These are phyloP conservation scores for Golovinomyces cichoracearum DNA, from an alignment of 2,329 filamentous ascomycete genomes.

Conservation along the genomic window DNA sequence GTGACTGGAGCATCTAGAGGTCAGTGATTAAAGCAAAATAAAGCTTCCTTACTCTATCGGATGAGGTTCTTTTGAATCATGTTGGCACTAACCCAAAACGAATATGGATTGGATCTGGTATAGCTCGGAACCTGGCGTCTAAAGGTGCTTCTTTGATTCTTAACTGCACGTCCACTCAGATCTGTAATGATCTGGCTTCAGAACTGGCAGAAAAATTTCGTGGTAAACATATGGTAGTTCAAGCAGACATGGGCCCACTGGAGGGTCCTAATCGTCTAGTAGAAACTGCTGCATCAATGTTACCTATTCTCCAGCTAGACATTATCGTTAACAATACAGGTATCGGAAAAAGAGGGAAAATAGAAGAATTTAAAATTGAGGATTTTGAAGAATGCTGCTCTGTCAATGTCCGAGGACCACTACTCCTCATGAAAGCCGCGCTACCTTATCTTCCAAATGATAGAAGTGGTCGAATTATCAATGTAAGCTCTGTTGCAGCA, in stretches of 20 bases:
- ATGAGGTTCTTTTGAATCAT: too few species aligned
- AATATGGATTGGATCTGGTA: constrained; percentile 41
- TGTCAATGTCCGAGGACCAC: constrained; percentile 58
- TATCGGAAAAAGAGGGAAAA: constrained; percentile 34
- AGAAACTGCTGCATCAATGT: constrained; percentile 24
- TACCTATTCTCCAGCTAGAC: constrained; percentile 38
- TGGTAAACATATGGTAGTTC: constrained; percentile 34
- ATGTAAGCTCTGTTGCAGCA: constrained; percentile 31
- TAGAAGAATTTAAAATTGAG: constrained; percentile 33
- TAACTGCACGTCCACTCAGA: constrained; percentile 34
- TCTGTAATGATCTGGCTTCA: constrained; percentile 26
- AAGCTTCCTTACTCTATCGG: neutral
- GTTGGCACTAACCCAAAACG: too few species aligned
- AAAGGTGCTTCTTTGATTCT: constrained; percentile 39
- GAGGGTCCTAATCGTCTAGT: constrained; percentile 35
- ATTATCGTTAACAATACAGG: constrained; percentile 78
- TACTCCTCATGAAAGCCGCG: constrained; percentile 51
- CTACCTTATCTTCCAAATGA: constrained; percentile 42
- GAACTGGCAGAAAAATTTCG: constrained; percentile 29
- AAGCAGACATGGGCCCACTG: constrained; percentile 43
- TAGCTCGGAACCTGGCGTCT: constrained; percentile 41
- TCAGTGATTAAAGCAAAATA: constrained; percentile 13
- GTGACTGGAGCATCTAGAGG: constrained; percentile 59
- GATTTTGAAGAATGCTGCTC: constrained; percentile 50
- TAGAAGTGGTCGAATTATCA: constrained; percentile 38